Conservation (phyloP, 2,329 filamentous ascomycete species). For the Waltergamsia citrina region DNA sequence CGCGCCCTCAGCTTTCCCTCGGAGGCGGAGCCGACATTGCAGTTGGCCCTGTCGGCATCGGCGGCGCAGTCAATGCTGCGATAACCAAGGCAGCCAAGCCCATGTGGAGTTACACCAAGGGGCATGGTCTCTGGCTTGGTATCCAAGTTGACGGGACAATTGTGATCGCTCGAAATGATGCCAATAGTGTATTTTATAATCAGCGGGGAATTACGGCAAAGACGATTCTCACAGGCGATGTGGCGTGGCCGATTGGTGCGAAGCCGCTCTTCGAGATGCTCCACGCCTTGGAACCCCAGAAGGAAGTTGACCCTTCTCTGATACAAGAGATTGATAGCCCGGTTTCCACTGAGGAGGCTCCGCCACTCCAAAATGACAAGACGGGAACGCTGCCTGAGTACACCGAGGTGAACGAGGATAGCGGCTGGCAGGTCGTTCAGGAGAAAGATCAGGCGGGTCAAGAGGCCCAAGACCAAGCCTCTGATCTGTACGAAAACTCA, state of each 20-base stretch:
- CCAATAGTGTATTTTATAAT: constrained; percentile 71
- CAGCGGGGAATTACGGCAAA: constrained; percentile 32
- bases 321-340: constrained; percentile 15
- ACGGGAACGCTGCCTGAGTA: not conserved
- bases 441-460: not conserved
- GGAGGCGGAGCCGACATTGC: constrained; percentile 61
- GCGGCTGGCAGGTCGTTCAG: too few relatives aligned
- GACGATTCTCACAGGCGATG: constrained; percentile 25
- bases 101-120: constrained; percentile 76
- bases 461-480: constrained; percentile 1
- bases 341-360: constrained; percentile 8
- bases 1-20: constrained; percentile 54
- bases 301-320: constrained; percentile 13
- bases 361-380: not conserved
- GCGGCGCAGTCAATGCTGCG: constrained; percentile 42
- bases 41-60: constrained; percentile 49
- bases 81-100: constrained; percentile 35
- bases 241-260: constrained; percentile 28
- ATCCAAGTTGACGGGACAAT: constrained; percentile 76
- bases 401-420: not conserved
- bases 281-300: constrained; percentile 23
- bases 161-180: constrained; percentile 65
- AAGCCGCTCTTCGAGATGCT: constrained; percentile 28
- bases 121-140: constrained; percentile 68
- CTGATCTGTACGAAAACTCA: constrained; percentile 1